These are phyloP conservation scores for Fusarium oxysporum DNA, from an alignment of 2,329 filamentous ascomycete species.

Conservation along the genomic window DNA sequence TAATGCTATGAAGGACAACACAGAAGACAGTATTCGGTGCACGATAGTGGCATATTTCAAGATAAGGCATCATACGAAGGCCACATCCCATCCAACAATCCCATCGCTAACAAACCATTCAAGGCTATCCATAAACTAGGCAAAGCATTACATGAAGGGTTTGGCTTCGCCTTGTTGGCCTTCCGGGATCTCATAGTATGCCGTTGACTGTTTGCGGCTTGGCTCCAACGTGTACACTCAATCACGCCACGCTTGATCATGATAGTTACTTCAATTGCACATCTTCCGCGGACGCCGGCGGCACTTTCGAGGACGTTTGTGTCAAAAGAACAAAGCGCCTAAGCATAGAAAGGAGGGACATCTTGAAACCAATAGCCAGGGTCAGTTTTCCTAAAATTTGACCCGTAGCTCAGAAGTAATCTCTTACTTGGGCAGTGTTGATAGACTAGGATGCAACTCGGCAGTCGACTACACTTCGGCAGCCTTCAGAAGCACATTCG, in stretches of 20 bases:
- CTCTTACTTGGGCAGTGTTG: constrained; percentile 15
- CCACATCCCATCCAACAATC: constrained; percentile 15
- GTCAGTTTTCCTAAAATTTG: constrained; percentile 7
- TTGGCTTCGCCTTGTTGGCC: neutral
- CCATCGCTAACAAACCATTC: constrained; percentile 21
- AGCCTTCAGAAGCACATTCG: neutral
- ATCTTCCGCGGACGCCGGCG: constrained; percentile 1
- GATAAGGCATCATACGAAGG: constrained; percentile 18
- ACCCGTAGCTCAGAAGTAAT: constrained; percentile 5
- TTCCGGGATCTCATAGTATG: neutral
- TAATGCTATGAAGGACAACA: neutral
- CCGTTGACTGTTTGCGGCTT: neutral
- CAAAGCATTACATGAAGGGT: neutral
- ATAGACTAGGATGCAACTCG: constrained; percentile 17
- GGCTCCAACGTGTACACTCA: constrained; percentile 5
- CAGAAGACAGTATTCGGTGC: constrained; percentile 4
- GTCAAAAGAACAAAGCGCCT: neutral
- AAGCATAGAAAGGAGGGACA: constrained; percentile 1
- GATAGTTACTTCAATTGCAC: neutral
- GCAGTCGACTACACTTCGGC: constrained; percentile 7
- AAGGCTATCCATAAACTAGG: neutral
- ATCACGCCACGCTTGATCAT: constrained; percentile 1
- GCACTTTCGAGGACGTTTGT: constrained; percentile 7
- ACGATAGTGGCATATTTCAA: constrained; percentile 9
- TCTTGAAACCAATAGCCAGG: constrained; percentile 11